Percentiles rank a stretch among this genome's conserved stretches.
These are phyloP conservation scores for Lachnellula cervina DNA, from an alignment of 2,329 filamentous ascomycete species.

Conservation along the genomic window DNA sequence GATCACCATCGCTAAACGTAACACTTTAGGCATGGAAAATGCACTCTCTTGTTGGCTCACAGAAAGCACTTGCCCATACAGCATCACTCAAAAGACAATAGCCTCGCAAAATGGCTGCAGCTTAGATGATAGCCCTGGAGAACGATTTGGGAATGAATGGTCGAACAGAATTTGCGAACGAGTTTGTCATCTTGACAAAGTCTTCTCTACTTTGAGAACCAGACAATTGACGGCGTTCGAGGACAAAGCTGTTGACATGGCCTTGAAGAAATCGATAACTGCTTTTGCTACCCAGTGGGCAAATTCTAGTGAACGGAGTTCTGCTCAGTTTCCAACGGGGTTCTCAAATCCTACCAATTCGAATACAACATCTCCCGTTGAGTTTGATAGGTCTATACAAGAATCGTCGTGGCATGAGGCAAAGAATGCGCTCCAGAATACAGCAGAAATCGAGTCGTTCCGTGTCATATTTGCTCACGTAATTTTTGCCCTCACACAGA, in stretches of 20 bases:
- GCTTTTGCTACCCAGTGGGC: no score
- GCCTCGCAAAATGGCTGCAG: no score
- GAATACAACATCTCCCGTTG: no score
- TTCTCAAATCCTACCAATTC: no score
- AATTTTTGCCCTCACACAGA: slow-evolving; percentile 15
- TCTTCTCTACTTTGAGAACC: slow-evolving; percentile 37
- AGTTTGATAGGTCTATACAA: slow-evolving; percentile 2
- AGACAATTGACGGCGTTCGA: slow-evolving; percentile 33
- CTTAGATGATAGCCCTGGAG: no score
- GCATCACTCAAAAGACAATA: slow-evolving; percentile 8
- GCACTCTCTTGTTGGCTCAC: slow-evolving; percentile 50
- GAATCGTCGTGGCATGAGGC: slow-evolving; percentile 15
- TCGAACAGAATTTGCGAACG: slow-evolving; percentile 46
- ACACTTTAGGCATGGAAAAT: slow-evolving; percentile 39
- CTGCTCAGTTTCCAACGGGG: no score
- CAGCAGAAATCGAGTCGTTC: slow-evolving; percentile 15
- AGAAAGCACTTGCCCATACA: slow-evolving; percentile 49
- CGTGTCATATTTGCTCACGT: slow-evolving; percentile 18
- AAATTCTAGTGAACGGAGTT: no score
- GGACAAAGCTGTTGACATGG: no score
- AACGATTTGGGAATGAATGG: slow-evolving; percentile 30
- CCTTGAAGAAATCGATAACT: no score
- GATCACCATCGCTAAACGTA: no score
- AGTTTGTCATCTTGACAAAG: slow-evolving; percentile 43
- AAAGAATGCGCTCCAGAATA: slow-evolving; percentile 8